Conservation (phyloP, 805 yeast species). For the Wickerhamiella dianesei region DNA sequence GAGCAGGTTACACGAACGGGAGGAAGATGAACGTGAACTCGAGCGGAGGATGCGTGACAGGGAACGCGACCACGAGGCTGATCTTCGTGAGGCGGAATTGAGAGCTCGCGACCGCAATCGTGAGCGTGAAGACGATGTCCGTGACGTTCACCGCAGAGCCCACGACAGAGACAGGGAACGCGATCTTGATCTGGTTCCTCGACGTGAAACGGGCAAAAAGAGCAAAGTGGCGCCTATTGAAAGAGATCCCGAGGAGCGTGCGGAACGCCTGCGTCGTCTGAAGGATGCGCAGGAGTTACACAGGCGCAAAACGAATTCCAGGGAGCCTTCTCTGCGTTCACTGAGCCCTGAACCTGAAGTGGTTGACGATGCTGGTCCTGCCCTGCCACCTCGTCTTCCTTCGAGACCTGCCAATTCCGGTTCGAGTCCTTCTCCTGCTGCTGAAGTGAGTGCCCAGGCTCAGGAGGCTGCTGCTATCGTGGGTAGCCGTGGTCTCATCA, state of each 20-base stretch:
- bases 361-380: constrained; percentile 1
- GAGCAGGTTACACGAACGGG: not conserved
- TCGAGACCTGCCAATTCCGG: not conserved
- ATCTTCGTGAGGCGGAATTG: not conserved
- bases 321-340: not conserved
- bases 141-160: not conserved
- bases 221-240: not conserved
- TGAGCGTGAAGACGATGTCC: not conserved
- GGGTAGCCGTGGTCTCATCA: not conserved
- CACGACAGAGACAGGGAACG: not conserved
- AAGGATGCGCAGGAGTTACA: constrained; percentile 17
- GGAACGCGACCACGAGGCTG: not conserved
- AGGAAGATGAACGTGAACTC: not conserved
- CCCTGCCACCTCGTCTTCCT: constrained; percentile 3
- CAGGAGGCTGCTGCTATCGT: not conserved
- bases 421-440: not conserved
- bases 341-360: constrained; percentile 1
- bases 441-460: not conserved
- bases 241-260: constrained; percentile 1
- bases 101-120: not conserved
- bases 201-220: not conserved
- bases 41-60: not conserved
- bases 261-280: constrained; percentile 12
- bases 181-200: not conserved
- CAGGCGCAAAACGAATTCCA: constrained; percentile 4